These are phyloP conservation scores for Camellia granthamiana DNA, from an alignment of 148 eudicot species.

Conservation along the genomic window DNA sequence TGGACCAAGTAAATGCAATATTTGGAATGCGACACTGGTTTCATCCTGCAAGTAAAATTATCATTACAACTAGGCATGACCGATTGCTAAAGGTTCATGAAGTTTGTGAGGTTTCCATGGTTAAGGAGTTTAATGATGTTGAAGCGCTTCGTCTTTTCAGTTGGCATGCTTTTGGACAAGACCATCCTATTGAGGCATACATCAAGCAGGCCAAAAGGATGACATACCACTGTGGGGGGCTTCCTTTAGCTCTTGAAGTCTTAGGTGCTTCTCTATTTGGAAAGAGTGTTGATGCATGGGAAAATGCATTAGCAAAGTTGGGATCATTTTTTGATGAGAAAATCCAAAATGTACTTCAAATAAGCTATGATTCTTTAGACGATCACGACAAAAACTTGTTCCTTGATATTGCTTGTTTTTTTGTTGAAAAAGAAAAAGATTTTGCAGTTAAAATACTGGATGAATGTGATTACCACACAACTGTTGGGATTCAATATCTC, in stretches of 20 bases:
- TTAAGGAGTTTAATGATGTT: not conserved
- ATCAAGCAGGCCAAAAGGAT: slow-evolving; percentile 2
- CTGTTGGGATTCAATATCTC: not conserved
- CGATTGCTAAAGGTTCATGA: not conserved
- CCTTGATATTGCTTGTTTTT: not conserved
- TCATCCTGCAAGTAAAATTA: not conserved
- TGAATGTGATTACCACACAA: not conserved
- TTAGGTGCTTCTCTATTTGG: slow-evolving; percentile 10
- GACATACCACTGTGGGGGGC: slow-evolving; percentile 1
- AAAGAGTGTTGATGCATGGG: not conserved
- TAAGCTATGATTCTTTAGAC: not conserved
- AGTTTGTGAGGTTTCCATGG: not conserved
- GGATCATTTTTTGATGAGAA: not conserved
- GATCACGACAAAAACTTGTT: not conserved
- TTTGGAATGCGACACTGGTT: not conserved
- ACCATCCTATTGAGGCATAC: slow-evolving; percentile 7
- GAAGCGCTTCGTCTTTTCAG: not conserved
- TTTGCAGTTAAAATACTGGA: not conserved
- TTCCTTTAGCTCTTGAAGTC: slow-evolving; percentile 22
- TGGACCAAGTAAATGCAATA: not conserved
- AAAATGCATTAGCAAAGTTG: not conserved
- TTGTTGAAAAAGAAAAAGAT: not conserved
- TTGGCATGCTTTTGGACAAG: slow-evolving; percentile 8
- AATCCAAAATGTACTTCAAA: not conserved
- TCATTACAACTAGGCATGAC: not conserved